Evolutionary conservation across 1,284 basidiomycete species (phyloP).

Genomic region (Boletus coffeatus): DNA sequence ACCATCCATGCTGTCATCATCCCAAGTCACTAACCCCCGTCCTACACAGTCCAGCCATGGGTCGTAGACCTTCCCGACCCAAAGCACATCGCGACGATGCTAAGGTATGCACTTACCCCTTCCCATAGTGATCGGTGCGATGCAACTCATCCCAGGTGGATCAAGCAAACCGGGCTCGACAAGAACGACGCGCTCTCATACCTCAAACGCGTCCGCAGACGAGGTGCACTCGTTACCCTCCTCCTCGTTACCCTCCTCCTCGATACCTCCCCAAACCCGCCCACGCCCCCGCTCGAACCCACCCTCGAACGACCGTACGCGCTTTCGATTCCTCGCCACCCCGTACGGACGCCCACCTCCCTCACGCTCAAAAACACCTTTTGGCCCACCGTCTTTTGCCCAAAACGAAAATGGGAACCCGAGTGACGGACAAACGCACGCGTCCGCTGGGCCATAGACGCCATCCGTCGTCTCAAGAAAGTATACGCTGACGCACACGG

Average conservation of each 20-base stretch:
- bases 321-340: constrained; percentile 59
- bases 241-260: constrained; percentile 49
- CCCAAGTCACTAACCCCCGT: neutral
- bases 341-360: constrained; percentile 69
- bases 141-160: constrained; percentile 45
- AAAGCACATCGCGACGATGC: constrained; percentile 52
- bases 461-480: constrained; percentile 48
- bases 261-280: constrained; percentile 33
- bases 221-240: constrained; percentile 29
- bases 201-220: constrained; percentile 74
- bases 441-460: constrained; percentile 69
- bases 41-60: constrained; percentile 58
- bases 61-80: constrained; percentile 77
- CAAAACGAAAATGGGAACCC: constrained; percentile 62
- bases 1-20: neutral
- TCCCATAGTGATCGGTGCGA: constrained; percentile 1
- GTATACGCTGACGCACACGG: constrained; percentile 42
- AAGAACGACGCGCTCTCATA: constrained; percentile 55
- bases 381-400: constrained; percentile 83
- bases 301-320: constrained; percentile 46
- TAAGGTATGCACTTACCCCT: constrained; percentile 45
- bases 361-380: constrained; percentile 59
- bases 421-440: constrained; percentile 64
- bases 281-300: constrained; percentile 36
- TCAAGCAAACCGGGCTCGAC: constrained; percentile 57